These are phyloP conservation scores for Durotheca rogersii DNA, from an alignment of 495 filamentous ascomycete species.

Conservation along the genomic window DNA sequence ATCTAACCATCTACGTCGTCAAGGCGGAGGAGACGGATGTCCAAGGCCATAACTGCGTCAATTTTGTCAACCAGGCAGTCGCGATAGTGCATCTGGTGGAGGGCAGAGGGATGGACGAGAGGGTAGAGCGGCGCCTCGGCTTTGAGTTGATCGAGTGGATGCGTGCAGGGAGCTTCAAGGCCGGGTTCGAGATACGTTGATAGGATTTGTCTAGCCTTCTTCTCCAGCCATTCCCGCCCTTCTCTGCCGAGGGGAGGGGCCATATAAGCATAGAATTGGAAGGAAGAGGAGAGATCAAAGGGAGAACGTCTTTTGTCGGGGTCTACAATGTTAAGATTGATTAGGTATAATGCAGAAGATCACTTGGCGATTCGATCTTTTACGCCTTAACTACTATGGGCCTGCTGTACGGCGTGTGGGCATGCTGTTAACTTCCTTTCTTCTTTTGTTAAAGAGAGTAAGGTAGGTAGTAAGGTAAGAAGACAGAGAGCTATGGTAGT, in stretches of 20 bases:
- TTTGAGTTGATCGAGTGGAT: slow-evolving; percentile 87
- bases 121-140: slow-evolving; percentile 66
- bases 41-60: slow-evolving; percentile 49
- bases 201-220: no score
- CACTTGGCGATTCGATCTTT: no score
- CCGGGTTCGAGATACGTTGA: slow-evolving; percentile 4
- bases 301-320: no score
- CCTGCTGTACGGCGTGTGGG: no score
- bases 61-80: slow-evolving; percentile 50
- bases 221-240: no score
- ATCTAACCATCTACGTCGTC: slow-evolving; percentile 76
- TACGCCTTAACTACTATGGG: no score
- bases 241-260: background rate
- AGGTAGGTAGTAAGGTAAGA: no score
- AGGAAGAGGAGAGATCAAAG: slow-evolving; percentile 2
- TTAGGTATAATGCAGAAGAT: no score
- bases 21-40: slow-evolving; percentile 26
- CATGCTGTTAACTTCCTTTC: no score
- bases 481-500: no score
- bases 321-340: no score
- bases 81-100: slow-evolving; percentile 42
- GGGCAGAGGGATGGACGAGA: slow-evolving; percentile 58
- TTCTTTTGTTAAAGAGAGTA: no score
- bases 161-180: slow-evolving; percentile 43
- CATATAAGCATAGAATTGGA: slow-evolving; percentile 1